Evolutionary conservation across 2,329 filamentous ascomycete species (phyloP).

Genomic region (Grosmannia huntii): DNA sequence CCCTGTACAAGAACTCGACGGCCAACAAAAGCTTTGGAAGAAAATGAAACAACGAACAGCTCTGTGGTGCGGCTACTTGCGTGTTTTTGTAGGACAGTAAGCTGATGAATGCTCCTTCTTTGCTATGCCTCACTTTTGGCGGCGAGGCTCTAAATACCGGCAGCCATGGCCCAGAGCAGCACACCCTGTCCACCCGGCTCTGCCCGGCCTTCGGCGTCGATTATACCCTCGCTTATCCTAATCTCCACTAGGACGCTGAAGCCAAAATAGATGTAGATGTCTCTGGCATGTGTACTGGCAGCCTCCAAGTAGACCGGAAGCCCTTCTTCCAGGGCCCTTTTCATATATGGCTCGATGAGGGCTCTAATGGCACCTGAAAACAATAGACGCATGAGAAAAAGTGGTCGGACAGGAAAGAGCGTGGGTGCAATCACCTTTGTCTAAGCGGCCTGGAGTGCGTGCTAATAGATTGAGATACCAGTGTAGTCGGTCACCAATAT

Average conservation of each 20-base stretch:
- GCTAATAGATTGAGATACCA: neutral
- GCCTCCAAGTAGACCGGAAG: neutral
- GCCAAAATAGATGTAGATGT: neutral
- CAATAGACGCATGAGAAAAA: too few species aligned
- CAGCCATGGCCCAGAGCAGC: neutral
- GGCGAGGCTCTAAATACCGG: neutral
- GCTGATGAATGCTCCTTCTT: too few species aligned
- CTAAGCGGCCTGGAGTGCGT: neutral
- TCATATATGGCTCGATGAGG: neutral
- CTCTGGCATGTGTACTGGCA: neutral
- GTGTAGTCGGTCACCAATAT: neutral
- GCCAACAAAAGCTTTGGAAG: neutral
- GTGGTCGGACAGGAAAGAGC: too few species aligned
- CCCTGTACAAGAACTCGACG: conserved; percentile 12
- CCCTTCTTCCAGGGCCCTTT: neutral
- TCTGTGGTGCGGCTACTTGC: conserved; percentile 13
- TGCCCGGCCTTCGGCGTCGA: neutral
- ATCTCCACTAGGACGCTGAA: neutral
- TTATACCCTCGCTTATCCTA: neutral
- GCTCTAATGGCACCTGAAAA: neutral
- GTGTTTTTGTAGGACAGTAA: too few species aligned
- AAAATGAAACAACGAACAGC: conserved; percentile 8
- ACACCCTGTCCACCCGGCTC: neutral
- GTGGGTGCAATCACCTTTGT: neutral
- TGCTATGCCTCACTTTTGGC: too few species aligned